These are phyloP conservation scores for Starmerella riodocensis DNA, from an alignment of 805 yeast species.

Conservation along the genomic window DNA sequence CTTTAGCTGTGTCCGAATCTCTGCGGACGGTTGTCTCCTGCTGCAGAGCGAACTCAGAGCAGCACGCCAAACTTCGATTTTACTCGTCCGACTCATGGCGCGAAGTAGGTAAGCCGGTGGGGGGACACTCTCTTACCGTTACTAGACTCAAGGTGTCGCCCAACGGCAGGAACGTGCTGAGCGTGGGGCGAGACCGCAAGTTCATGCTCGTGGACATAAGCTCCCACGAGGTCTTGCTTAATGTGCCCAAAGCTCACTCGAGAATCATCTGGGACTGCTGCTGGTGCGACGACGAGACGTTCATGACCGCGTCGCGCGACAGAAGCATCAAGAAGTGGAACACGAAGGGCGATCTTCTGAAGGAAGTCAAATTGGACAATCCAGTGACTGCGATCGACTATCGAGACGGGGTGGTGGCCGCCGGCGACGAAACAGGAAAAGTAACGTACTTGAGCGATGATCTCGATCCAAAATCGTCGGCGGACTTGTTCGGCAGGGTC, in stretches of 20 bases:
- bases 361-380: conserved; percentile 6
- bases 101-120: conserved; percentile 39
- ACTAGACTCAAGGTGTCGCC: conserved; percentile 70
- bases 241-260: conserved; percentile 64
- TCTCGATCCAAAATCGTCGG: background rate
- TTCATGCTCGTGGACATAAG: conserved; percentile 53
- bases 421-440: conserved; percentile 21
- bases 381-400: conserved; percentile 21
- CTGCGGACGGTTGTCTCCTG: conserved; percentile 64
- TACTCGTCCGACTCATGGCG: conserved; percentile 49
- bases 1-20: conserved; percentile 59
- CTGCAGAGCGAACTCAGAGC: conserved; percentile 72
- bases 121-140: conserved; percentile 61
- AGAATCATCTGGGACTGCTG: conserved; percentile 93
- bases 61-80: conserved; percentile 75
- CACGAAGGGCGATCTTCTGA: conserved; percentile 18
- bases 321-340: conserved; percentile 43
- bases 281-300: conserved; percentile 45
- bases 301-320: conserved; percentile 81
- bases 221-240: conserved; percentile 23
- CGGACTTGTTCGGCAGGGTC: conserved; percentile 15
- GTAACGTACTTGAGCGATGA: conserved; percentile 7
- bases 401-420: conserved; percentile 2
- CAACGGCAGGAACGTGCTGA: conserved; percentile 47
- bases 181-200: conserved; percentile 83